Percentiles rank a stretch among this genome's conserved stretches.
phyloP scores from a whole-genome alignment of 2,329 filamentous ascomycete species.

The Pleurostoma richardsiae region DNA sequence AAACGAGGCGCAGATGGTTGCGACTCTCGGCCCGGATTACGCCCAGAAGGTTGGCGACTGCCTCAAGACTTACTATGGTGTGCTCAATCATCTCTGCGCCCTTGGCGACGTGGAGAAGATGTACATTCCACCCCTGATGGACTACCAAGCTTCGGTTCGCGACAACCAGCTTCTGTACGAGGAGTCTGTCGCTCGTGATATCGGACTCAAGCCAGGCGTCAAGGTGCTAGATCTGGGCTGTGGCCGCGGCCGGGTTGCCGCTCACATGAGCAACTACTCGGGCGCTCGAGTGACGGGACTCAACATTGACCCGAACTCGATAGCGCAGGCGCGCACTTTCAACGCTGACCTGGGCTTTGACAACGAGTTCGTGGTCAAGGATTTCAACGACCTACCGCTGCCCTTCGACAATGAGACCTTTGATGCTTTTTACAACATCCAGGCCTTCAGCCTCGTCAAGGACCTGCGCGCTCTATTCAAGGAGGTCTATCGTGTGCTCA shows the following conservation, averaged over 20 bases:
- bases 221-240: slow-evolving; percentile 47
- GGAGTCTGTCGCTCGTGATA: slow-evolving; percentile 40
- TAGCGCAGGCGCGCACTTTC: slow-evolving; percentile 38
- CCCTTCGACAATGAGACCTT: slow-evolving; percentile 43
- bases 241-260: slow-evolving; percentile 46
- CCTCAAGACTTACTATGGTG: slow-evolving; percentile 46
- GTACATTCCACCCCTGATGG: slow-evolving; percentile 52
- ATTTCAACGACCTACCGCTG: slow-evolving; percentile 46
- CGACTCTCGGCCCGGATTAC: slow-evolving; percentile 41
- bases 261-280: slow-evolving; percentile 44
- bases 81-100: slow-evolving; percentile 49
- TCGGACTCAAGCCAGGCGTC: slow-evolving; percentile 37
- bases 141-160: slow-evolving; percentile 38
- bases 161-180: slow-evolving; percentile 50
- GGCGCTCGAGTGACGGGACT: slow-evolving; percentile 43
- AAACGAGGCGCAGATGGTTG: slow-evolving; percentile 41
- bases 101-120: slow-evolving; percentile 53
- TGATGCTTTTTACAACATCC: slow-evolving; percentile 53
- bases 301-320: slow-evolving; percentile 49
- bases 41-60: slow-evolving; percentile 45
- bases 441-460: slow-evolving; percentile 48
- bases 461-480: slow-evolving; percentile 38
- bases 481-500: slow-evolving; percentile 43
- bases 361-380: slow-evolving; percentile 42
- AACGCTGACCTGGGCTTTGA: slow-evolving; percentile 35